These are phyloP conservation scores for Schwanniomyces etchellsii DNA, from an alignment of 1,139 yeast genomes.

Conservation along the genomic window DNA sequence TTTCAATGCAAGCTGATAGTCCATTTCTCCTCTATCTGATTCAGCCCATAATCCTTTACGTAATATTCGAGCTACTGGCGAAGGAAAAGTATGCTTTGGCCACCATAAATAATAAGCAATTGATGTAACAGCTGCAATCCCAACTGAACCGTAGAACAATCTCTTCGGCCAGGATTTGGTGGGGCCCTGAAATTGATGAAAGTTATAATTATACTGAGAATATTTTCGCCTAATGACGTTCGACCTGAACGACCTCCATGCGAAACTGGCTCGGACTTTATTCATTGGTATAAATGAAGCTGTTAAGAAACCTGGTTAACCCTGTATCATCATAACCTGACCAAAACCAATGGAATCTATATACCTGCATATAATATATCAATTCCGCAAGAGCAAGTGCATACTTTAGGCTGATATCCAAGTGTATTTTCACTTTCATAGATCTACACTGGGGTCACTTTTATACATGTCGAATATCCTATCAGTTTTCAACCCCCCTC, in stretches of 20 bases:
- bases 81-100: constrained; percentile 54
- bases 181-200: constrained; percentile 15
- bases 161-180: constrained; percentile 9
- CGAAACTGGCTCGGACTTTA: too few species aligned
- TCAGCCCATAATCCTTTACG: constrained; percentile 84
- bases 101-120: constrained; percentile 49
- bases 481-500: constrained; percentile 30
- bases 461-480: constrained; percentile 35
- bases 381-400: too few species aligned
- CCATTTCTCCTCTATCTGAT: constrained; percentile 60
- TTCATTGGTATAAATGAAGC: too few species aligned
- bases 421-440: too few species aligned
- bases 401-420: too few species aligned
- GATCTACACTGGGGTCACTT: too few species aligned
- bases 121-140: constrained; percentile 25
- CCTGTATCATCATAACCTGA: too few species aligned
- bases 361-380: too few species aligned
- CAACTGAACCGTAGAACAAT: constrained; percentile 13
- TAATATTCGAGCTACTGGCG: constrained; percentile 59
- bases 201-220: constrained; percentile 11
- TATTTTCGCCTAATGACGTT: too few species aligned
- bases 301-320: too few species aligned
- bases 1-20: constrained; percentile 60
- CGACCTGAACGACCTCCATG: too few species aligned
- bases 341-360: too few species aligned